These are phyloP conservation scores for Cyclocybe aegerita DNA, from an alignment of 768 basidiomycete species.

Conservation along the genomic window DNA sequence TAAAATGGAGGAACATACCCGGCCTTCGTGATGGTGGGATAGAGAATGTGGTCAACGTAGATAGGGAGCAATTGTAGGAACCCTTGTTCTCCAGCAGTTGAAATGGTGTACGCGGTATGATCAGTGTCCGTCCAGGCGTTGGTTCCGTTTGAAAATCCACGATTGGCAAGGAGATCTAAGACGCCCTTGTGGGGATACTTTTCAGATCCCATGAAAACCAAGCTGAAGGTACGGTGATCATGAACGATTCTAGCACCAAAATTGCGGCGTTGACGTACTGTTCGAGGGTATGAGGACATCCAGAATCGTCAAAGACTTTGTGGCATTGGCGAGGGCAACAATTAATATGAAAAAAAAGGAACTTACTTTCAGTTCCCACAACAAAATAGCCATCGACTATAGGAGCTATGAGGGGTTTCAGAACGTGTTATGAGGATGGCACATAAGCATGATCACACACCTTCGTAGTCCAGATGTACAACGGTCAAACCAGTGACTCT, in stretches of 20 bases:
- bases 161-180: slow-evolving; percentile 91
- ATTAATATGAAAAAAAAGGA: neutral
- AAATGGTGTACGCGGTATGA: slow-evolving; percentile 94
- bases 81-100: slow-evolving; percentile 93
- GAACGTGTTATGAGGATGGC: slow-evolving; percentile 1
- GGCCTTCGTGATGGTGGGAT: slow-evolving; percentile 89
- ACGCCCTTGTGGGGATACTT: slow-evolving; percentile 96
- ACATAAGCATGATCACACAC: slow-evolving; percentile 36
- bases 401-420: slow-evolving; percentile 53
- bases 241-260: neutral
- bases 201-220: slow-evolving; percentile 95
- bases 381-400: slow-evolving; percentile 91
- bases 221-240: slow-evolving; percentile 35
- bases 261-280: slow-evolving; percentile 55
- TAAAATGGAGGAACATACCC: slow-evolving; percentile 49
- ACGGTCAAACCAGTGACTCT: slow-evolving; percentile 84
- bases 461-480: slow-evolving; percentile 89
- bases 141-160: slow-evolving; percentile 87
- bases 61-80: slow-evolving; percentile 84
- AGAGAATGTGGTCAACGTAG: slow-evolving; percentile 94
- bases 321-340: neutral
- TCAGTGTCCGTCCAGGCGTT: slow-evolving; percentile 98
- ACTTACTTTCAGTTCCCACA: slow-evolving; percentile 82
- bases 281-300: slow-evolving; percentile 95
- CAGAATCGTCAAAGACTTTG: slow-evolving; percentile 89